Conservation (phyloP, 768 basidiomycete genomes). For the Lyophyllum atratum region DNA sequence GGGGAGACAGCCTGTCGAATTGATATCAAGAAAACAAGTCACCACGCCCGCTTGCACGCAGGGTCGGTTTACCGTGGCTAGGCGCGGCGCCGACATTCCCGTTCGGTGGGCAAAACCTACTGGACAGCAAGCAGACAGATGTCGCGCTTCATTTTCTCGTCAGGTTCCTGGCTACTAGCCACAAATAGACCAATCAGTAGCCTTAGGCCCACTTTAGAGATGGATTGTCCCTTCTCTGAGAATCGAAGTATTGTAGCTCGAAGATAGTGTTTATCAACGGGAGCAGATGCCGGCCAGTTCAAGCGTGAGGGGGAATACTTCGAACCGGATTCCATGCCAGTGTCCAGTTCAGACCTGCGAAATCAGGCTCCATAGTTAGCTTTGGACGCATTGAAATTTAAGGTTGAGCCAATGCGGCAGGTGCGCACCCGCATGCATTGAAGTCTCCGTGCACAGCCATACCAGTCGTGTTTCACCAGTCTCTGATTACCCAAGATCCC, state of each 20-base stretch:
- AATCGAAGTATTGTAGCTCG: not conserved
- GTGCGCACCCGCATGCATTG: slow-evolving; percentile 1
- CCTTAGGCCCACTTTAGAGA: not conserved
- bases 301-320: not conserved
- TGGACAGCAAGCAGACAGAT: not conserved
- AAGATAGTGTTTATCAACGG: not conserved
- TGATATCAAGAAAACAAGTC: not conserved
- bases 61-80: not conserved
- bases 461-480: slow-evolving; percentile 8
- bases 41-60: not conserved
- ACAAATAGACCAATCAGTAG: too few relatives aligned
- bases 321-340: not conserved
- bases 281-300: not conserved
- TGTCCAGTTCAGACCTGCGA: not conserved
- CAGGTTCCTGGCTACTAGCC: not conserved
- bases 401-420: slow-evolving; percentile 6
- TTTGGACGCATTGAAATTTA: not conserved
- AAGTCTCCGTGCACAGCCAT: slow-evolving; percentile 16
- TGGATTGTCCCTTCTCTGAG: not conserved
- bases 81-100: not conserved
- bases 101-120: not conserved
- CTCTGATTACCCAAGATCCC: slow-evolving; percentile 1
- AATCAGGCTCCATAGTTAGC: not conserved
- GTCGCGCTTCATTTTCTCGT: not conserved
- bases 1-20: not conserved